These are phyloP conservation scores for Fusarium udum DNA, from an alignment of 2,329 filamentous ascomycete genomes.

Conservation along the genomic window DNA sequence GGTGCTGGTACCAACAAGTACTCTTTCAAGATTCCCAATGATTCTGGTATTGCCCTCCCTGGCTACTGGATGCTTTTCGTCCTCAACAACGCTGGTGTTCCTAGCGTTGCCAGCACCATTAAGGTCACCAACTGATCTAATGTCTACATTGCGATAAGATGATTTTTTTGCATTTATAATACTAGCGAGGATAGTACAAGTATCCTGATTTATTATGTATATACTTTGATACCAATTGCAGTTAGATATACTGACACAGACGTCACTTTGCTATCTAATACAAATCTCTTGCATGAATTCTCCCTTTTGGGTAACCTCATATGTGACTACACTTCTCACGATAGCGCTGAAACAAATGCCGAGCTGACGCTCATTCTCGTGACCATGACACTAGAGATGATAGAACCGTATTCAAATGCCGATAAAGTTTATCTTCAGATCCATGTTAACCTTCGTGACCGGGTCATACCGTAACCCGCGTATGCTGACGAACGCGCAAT, in stretches of 20 bases:
- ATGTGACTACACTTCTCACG: background rate
- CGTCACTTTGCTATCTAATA: conserved; percentile 1
- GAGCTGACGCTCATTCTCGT: background rate
- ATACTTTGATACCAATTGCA: conserved; percentile 4
- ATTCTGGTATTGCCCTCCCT: conserved; percentile 30
- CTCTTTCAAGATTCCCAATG: conserved; percentile 22
- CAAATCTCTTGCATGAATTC: background rate
- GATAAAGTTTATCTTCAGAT: background rate
- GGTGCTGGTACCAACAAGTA: conserved; percentile 28
- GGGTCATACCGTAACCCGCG: no score
- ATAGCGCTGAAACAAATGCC: background rate
- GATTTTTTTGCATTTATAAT: background rate
- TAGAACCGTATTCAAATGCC: background rate
- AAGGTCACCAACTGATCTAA: conserved; percentile 18
- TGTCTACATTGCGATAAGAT: background rate
- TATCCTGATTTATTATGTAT: conserved; percentile 4
- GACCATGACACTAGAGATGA: background rate
- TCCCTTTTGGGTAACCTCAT: background rate
- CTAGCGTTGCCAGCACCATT: conserved; percentile 32
- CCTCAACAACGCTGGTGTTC: conserved; percentile 26
- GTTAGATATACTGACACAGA: background rate
- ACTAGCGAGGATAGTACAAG: background rate
- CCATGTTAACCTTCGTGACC: background rate
- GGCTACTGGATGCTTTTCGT: conserved; percentile 40
- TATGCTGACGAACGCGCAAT: background rate